A percentile compares a stretch with the other conserved stretches of the same genome.
phyloP scores from a whole-genome alignment of 176 grass and related monocot species.

The Cenchrus fungigraminus region DNA sequence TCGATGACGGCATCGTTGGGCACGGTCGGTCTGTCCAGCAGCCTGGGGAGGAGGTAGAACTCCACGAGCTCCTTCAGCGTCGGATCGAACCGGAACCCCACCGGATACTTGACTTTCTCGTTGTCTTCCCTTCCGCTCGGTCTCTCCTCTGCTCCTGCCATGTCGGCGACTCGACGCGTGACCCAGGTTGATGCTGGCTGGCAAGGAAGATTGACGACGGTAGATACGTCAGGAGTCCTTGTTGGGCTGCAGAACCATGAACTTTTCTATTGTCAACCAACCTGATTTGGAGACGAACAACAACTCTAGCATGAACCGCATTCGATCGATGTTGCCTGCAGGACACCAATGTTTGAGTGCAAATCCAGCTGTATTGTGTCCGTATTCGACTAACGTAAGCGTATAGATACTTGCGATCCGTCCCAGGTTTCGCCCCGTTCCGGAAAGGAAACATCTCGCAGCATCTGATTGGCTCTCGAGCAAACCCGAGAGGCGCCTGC shows the following conservation, averaged over 20 bases:
- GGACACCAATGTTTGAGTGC: no score
- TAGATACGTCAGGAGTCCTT: background rate
- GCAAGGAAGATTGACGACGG: background rate
- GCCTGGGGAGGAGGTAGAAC: conserved; percentile 45
- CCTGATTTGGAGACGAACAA: background rate
- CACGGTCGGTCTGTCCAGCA: conserved; percentile 16
- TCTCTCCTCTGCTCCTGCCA: background rate
- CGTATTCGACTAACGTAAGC: background rate
- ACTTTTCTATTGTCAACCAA: background rate
- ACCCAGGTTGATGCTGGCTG: background rate
- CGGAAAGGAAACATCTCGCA: background rate
- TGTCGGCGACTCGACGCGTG: conserved; percentile 15
- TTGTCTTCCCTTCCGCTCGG: background rate
- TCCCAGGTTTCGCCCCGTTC: background rate
- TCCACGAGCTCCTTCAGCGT: conserved; percentile 20
- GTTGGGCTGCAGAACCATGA: background rate
- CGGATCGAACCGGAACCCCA: conserved; percentile 36
- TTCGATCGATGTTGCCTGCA: background rate
- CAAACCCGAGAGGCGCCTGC: background rate
- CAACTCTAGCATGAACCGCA: background rate
- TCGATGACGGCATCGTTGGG: conserved; percentile 31
- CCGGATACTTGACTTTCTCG: background rate
- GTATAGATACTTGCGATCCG: background rate
- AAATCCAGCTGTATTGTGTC: no score
- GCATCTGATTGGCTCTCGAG: background rate